Conservation (phyloP, 2,329 filamentous ascomycete genomes). For the Xylariaceae sp. region DNA sequence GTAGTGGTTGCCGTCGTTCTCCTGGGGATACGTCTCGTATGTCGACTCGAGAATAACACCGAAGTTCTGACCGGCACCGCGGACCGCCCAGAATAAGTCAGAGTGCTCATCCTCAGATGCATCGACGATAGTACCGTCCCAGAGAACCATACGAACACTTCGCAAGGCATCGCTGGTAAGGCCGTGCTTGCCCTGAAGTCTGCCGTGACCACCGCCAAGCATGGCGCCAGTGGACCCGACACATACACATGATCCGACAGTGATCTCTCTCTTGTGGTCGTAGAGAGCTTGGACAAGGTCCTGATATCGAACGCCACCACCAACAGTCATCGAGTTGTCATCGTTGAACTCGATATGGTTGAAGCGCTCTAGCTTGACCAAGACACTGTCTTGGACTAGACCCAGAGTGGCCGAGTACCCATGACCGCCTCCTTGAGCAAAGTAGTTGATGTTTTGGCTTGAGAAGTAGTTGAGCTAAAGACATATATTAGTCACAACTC, state of each 20-base stretch:
- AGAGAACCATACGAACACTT: background rate
- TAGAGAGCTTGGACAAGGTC: background rate
- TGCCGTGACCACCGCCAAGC: constrained; percentile 4
- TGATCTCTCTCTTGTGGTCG: background rate
- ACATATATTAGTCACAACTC: background rate
- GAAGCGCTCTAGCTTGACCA: constrained; percentile 10
- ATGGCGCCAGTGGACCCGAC: background rate
- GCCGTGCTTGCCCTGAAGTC: background rate
- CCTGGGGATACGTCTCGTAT: constrained; percentile 41
- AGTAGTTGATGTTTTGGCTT: background rate
- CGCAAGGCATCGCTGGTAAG: background rate
- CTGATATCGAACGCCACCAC: background rate
- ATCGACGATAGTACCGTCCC: background rate
- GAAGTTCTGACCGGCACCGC: constrained; percentile 55
- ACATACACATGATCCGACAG: background rate
- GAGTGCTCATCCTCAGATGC: background rate
- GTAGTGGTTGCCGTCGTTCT: constrained; percentile 33
- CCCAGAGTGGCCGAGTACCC: constrained; percentile 7
- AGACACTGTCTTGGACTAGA: constrained; percentile 3
- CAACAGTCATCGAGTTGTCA: constrained; percentile 4
- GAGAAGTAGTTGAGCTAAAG: background rate
- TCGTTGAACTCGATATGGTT: constrained; percentile 1
- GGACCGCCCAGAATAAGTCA: constrained; percentile 50
- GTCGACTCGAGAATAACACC: constrained; percentile 48
- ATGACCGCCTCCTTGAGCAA: constrained; percentile 8